phyloP scores from a whole-genome alignment of 805 yeast genomes.

The Hanseniaspora pseudoguilliermondii region DNA sequence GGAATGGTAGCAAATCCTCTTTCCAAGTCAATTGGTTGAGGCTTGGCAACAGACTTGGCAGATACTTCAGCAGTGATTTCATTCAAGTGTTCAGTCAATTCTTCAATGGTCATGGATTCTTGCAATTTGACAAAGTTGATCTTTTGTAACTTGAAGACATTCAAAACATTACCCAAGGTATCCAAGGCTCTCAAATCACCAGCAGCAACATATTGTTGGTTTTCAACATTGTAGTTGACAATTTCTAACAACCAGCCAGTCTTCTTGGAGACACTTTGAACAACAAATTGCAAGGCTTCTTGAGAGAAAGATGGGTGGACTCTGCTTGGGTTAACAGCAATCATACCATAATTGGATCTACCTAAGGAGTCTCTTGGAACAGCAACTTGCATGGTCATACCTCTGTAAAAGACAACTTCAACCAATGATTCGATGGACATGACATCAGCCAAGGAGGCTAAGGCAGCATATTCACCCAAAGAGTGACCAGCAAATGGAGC shows the following conservation, averaged over 20 bases:
- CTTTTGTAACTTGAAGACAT: slow-evolving; percentile 86
- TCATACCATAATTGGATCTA: slow-evolving; percentile 97
- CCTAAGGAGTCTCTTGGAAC: slow-evolving; percentile 94
- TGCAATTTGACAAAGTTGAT: slow-evolving; percentile 81
- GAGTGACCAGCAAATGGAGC: slow-evolving; percentile 98
- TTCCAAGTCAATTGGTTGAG: slow-evolving; percentile 92
- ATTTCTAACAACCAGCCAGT: slow-evolving; percentile 94
- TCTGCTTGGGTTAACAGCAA: slow-evolving; percentile 95
- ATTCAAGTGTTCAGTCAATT: slow-evolving; percentile 74
- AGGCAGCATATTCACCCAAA: slow-evolving; percentile 95
- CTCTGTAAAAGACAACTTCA: slow-evolving; percentile 97
- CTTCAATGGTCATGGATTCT: slow-evolving; percentile 68
- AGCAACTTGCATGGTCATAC: slow-evolving; percentile 99
- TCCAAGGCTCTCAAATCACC: slow-evolving; percentile 96
- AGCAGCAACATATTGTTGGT: slow-evolving; percentile 96
- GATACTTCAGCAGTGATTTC: slow-evolving; percentile 83
- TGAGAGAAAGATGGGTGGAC: slow-evolving; percentile 79
- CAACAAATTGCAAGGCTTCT: slow-evolving; percentile 87
- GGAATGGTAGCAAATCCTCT: slow-evolving; percentile 98
- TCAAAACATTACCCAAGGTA: slow-evolving; percentile 81
- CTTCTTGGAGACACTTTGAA: slow-evolving; percentile 68
- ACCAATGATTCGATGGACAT: slow-evolving; percentile 97
- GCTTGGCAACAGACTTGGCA: slow-evolving; percentile 67
- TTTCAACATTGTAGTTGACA: slow-evolving; percentile 95
- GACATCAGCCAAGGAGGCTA: slow-evolving; percentile 92